Evolutionary conservation across 1,284 basidiomycete species (phyloP), one percentile per base, ranked within the genome.

Genomic region (Sporisorium exsertum): DNA sequence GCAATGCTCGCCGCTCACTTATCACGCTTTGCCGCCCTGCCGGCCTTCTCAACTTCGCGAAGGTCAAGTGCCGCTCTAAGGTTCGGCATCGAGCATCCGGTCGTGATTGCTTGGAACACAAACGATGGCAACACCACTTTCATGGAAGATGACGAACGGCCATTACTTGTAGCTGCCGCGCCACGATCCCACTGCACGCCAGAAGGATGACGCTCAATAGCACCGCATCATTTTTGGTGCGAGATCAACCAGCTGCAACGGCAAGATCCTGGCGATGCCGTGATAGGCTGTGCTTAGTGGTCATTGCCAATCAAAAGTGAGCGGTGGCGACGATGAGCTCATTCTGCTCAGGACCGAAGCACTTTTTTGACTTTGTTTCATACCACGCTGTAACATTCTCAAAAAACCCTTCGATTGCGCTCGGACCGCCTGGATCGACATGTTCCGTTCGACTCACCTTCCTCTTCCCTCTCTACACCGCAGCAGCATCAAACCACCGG

Each of bases 341-440:
- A n/a, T n/a, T n/a, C n/a, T n/a, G n/a, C n/a, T n/a, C n/a, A n/a
- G n/a, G n/a, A n/a, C n/a, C n/a, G 35, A 35, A 35, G 37, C 37
- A 40, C 5, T 40, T 40, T 8, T 40, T n/a, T n/a, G 15, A 10
- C 8, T 13, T 20, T 32, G 29, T 51, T 51, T 3, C 3, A 9
- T 13, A 15, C 12, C 20, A 18, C 4, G 7, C n/a, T 32, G 27
- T 33, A 51, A 33, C 27, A 33, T 33, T 33, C 12, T 12, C 2
- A 5, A n/a, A 40, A 51, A 13, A 43, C 8, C 5, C 4, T 22
- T 29, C 40, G 4, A n/a, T 20, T 43, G 52, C 52, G 52, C 52
- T 54, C 40, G 52, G 52, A 54, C 52, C 52, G 20, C 13, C 24
- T 26, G 46, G 46, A 20, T 18, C 29, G 22, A 35, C 18, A 33